phyloP scores from a whole-genome alignment of 2,329 filamentous ascomycete genomes.

The Colletotrichum musicola region DNA sequence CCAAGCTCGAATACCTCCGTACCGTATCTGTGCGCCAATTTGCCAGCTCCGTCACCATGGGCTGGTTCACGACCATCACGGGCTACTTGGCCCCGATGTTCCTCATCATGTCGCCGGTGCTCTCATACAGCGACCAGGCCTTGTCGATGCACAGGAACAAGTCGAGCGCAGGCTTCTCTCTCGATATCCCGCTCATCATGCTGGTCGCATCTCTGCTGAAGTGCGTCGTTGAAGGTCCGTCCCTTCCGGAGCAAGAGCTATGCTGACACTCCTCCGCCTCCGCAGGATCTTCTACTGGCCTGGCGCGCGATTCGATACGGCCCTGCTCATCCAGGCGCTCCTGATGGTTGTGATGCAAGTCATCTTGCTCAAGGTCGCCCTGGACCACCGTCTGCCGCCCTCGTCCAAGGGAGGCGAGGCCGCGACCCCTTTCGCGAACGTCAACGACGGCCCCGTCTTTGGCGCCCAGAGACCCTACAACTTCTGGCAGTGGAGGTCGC shows the following conservation, averaged over 20 bases:
- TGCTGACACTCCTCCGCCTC: conserved; percentile 24
- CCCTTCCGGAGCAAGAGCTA: conserved; percentile 13
- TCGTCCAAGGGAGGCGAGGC: conserved; percentile 72
- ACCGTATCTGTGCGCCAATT: conserved; percentile 1
- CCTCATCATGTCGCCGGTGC: conserved; percentile 72
- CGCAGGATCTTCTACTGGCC: conserved; percentile 77
- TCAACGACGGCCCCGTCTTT: conserved; percentile 52
- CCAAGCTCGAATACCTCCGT: not conserved
- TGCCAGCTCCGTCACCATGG: conserved; percentile 8
- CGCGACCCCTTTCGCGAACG: conserved; percentile 72
- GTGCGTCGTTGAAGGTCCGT: conserved; percentile 51
- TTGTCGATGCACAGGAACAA: conserved; percentile 73
- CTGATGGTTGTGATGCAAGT: conserved; percentile 75
- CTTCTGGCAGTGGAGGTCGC: conserved; percentile 86
- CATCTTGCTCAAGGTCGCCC: conserved; percentile 74
- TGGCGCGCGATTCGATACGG: conserved; percentile 73
- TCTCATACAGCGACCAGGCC: conserved; percentile 76
- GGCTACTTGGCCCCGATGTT: conserved; percentile 73
- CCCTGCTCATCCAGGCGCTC: conserved; percentile 73
- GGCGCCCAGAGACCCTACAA: conserved; percentile 73
- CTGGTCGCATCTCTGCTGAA: conserved; percentile 75
- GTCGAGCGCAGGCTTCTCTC: conserved; percentile 76
- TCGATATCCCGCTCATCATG: conserved; percentile 81
- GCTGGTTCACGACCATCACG: conserved; percentile 54
- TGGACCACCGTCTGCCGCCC: conserved; percentile 74